Percentiles rank a stretch among this genome's conserved stretches.
Evolutionary conservation across 2,329 filamentous ascomycete genomes (phyloP).

Genomic region (Plenodomus lindquistii): DNA sequence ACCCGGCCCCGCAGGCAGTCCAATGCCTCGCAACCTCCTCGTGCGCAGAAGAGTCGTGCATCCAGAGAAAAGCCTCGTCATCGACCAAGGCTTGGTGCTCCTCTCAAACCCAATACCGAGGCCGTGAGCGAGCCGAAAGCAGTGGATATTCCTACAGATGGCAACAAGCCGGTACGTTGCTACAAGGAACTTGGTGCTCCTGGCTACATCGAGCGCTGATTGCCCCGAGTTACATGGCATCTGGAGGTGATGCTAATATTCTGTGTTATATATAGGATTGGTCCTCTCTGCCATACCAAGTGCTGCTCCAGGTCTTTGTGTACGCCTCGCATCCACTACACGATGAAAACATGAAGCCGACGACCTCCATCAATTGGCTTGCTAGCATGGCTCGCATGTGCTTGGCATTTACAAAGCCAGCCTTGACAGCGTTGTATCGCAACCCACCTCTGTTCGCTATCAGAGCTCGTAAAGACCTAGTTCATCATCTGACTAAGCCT

Average conservation of each 20-base stretch:
- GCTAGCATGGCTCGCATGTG: slow-evolving; percentile 64
- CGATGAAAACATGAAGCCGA: slow-evolving; percentile 50
- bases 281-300: slow-evolving; percentile 63
- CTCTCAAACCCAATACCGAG: slow-evolving; percentile 28
- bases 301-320: slow-evolving; percentile 71
- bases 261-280: slow-evolving; percentile 42
- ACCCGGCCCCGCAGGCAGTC: slow-evolving; percentile 7
- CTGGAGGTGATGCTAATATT: neutral
- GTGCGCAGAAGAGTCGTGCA: slow-evolving; percentile 11
- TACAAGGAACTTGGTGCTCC: neutral
- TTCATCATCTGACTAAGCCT: slow-evolving; percentile 60
- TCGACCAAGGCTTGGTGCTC: slow-evolving; percentile 26
- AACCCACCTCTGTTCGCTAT: slow-evolving; percentile 66
- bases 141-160: slow-evolving; percentile 30
- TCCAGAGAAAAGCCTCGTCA: slow-evolving; percentile 13
- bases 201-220: neutral
- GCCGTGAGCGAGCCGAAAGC: slow-evolving; percentile 3
- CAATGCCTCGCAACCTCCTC: slow-evolving; percentile 9
- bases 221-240: neutral
- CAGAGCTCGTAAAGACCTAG: slow-evolving; percentile 51
- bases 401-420: slow-evolving; percentile 70
- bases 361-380: slow-evolving; percentile 63
- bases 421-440: slow-evolving; percentile 72
- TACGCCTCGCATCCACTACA: slow-evolving; percentile 66
- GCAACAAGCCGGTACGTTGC: slow-evolving; percentile 20